Evolutionary conservation across 768 basidiomycete genomes (phyloP), one percentile per base, ranked within the genome.

Genomic region (Russula sp.): DNA sequence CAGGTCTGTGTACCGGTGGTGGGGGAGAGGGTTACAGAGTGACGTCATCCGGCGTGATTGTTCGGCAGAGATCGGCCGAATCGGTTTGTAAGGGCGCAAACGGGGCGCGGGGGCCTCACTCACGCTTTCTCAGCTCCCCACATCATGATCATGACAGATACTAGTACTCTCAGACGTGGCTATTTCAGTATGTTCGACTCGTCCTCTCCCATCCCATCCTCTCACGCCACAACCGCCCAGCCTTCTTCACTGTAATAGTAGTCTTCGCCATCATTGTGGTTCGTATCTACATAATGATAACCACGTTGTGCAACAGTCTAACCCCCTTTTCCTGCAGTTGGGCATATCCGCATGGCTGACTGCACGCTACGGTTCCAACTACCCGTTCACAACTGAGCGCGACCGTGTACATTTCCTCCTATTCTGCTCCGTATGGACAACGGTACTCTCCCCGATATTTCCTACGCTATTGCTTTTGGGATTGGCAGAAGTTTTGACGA

Each of bases 321-420:
- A 67, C 22, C 18, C 14, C 36, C 22, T 44, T n/a, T 2, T 30
- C 50, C 49, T 53, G 2, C 65, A 90, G 88, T 79, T 90, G 69
- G 76, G 84, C 28, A 83, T 90, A 66, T 79, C 91, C 4, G 86
- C 89, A 5, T 93, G 87, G 84, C 79, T 94, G 50, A 80, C 82
- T 9, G 76, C 85, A 16, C 79, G 76, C 50, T 92, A 83, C 77
- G 84, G 86, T 73, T 61, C 73, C 32, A 79, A 88, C 76, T 82
- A 77, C 71, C 76, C 76, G 58, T 80, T 72, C 64, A 63, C 67
- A 13, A 72, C 77, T 36, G 81, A 85, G 67, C 83, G 83, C 50
- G 83, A 87, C 70, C 82, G 87, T 53, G 62, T 64, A 9, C 55
- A 53, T 28, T 69, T 64, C 61, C 66, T 69, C 52, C 68, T 69